Base-by-base conservation (phyloP, 2,329 filamentous ascomycete genomes). In the Fusarium protoensiforme region DNA sequence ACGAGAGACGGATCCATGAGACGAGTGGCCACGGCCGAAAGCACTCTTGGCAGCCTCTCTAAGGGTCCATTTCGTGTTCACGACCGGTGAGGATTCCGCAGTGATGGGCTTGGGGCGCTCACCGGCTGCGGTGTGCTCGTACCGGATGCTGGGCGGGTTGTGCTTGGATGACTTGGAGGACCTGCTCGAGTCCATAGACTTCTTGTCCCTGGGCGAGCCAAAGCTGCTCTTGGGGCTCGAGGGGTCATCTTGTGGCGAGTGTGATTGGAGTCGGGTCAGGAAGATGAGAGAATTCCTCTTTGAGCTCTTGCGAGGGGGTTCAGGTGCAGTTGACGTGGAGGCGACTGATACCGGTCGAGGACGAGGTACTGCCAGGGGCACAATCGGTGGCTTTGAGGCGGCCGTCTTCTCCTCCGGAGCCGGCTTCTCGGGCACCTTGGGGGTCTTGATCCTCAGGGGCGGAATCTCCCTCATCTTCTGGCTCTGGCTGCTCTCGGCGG, bases 41-140 rank as follows among this genome's bases (percentile, higher is more conserved):
- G 80, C 80, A 27, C 81, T 78, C 61, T 77, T 82, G 29, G 81
- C 81, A 14, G 81, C 81, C 61, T 81, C 82, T 62, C 75, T 81
- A 60, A 83, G 71, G 64, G 77, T 81, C 65, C 80, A 80, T 67
- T 78, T 83, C n/a, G 77, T 75, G 54, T 54, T 69, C 11, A 59
- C 62, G 2, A 61, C 48, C 13, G 72, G 70, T 13, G 68, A 66
- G 14, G 73, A 67, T 4, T 73, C 72, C 16, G 69, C 35, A 20
- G 73, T 65, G 29, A 77, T 69, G 0, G 75, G 68, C 7, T 69
- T 78, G 0, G 77, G 77, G 7, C 76, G 72, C 16, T 43, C 70
- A 2, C 77, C 77, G 2, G 77, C 65, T 35, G 69, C 41, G 13
- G 77, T 78, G 29, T 66, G 72, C 59, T 79, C 77, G 33, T 79